Conservation (phyloP, 352 stramenopile species). For the Pythium diclinum region DNA sequence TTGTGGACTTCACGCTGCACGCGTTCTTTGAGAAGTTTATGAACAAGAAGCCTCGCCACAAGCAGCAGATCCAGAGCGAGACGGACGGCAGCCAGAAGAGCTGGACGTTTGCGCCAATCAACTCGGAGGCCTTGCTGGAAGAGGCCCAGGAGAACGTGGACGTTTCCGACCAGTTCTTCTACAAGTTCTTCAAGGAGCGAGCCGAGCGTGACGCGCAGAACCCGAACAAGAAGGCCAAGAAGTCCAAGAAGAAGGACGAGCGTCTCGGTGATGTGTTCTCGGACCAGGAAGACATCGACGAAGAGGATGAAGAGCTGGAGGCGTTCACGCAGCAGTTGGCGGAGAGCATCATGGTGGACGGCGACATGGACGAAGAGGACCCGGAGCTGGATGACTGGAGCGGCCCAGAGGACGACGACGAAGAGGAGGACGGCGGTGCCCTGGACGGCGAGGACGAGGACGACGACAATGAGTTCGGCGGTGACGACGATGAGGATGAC, state of each 20-base stretch:
- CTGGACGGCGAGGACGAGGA: conserved; percentile 52
- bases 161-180: conserved; percentile 90
- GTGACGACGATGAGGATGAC: conserved; percentile 33
- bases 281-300: conserved; percentile 45
- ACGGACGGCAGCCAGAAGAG: conserved; percentile 31
- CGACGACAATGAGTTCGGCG: conserved; percentile 17
- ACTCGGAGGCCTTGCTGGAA: conserved; percentile 66
- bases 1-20: conserved; percentile 96
- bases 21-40: conserved; percentile 99
- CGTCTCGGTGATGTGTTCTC: conserved; percentile 55
- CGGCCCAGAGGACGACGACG: conserved; percentile 41
- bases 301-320: conserved; percentile 83
- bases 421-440: conserved; percentile 19
- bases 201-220: conserved; percentile 45
- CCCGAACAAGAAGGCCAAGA: conserved; percentile 26
- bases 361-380: conserved; percentile 72
- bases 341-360: conserved; percentile 86
- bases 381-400: conserved; percentile 70
- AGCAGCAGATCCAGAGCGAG: conserved; percentile 23
- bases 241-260: conserved; percentile 23
- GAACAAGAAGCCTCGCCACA: conserved; percentile 94
- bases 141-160: conserved; percentile 62
- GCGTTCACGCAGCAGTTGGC: conserved; percentile 88
- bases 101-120: conserved; percentile 68
- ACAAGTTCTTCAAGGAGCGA: conserved; percentile 92